These are phyloP conservation scores for Rubia occidens DNA, from an alignment of 305 asterid species.

Conservation along the genomic window DNA sequence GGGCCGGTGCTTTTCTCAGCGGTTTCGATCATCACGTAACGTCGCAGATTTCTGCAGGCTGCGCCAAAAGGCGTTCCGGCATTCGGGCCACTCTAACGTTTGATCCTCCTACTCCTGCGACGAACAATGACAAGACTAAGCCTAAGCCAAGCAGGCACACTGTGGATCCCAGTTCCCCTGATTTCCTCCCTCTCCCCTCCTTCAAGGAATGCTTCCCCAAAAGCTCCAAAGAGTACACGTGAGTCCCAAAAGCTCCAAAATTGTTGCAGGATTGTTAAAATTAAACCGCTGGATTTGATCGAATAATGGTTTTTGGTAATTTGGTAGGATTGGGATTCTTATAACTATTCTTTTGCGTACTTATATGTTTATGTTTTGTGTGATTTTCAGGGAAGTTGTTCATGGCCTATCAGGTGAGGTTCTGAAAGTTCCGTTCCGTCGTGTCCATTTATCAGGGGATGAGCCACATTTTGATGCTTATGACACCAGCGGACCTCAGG, in stretches of 20 bases:
- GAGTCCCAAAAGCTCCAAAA: background rate
- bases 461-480: conserved; percentile 88
- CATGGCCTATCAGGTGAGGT: conserved; percentile 71
- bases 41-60: conserved; percentile 24
- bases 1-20: conserved; percentile 39
- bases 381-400: conserved; percentile 62
- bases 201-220: conserved; percentile 88
- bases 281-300: too few relatives aligned
- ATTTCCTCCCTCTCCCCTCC: conserved; percentile 86
- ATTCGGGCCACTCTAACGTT: conserved; percentile 66
- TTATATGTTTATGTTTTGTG: conserved; percentile 9
- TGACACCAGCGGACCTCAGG: conserved; percentile 94
- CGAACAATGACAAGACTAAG: conserved; percentile 31
- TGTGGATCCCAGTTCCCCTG: conserved; percentile 79
- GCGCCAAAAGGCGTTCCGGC: conserved; percentile 27
- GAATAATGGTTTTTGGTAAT: background rate
- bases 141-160: conserved; percentile 65
- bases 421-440: conserved; percentile 78
- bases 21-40: conserved; percentile 33
- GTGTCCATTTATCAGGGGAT: conserved; percentile 75
- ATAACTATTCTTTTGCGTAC: too few relatives aligned
- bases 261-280: too few relatives aligned
- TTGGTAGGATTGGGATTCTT: too few relatives aligned
- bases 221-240: conserved; percentile 83
- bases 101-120: conserved; percentile 52